Evolutionary conservation across 148 eudicot species (phyloP), one percentile per base, ranked within the genome.

Genomic region (Fagopyrum esculentum): DNA sequence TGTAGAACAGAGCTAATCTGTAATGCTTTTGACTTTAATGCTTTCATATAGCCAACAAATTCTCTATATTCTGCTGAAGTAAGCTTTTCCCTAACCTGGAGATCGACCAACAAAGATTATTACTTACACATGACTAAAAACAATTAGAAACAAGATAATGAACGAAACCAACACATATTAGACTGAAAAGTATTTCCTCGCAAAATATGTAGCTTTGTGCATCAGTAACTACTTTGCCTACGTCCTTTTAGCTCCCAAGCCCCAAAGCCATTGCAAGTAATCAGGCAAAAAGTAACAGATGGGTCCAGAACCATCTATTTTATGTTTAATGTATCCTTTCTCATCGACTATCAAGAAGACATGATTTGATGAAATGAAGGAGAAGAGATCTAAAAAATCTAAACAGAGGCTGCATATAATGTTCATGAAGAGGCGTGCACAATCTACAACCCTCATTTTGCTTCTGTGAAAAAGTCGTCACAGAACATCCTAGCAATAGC

Each of bases 11-110:
- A 77, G 79, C 88, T 79, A 48, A 89, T 85, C 78, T 84, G 86
- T 96, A 85, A 85, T 73, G 92, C 85, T 80, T 90, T 92, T 71
- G 96, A 86, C 84, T 89, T 95, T 59, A 95, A 86, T 9, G 92
- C 97, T 85, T 85, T 87, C 92, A 95, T 85, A 75, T 83, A 86
- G 76, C 92, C 89, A 69, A 92, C 78, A 84, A 95, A 95, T 74
- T 89, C 90, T 75, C 78, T 79, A 75, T 95, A 95, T 75, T 95
- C 98, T 16, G 82, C 80, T 71, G 81, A 84, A 61, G 79, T 83
- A 75, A 95, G 98, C 82, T 87, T 90, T 83, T 87, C 91, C 77
- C 87, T 81, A 59, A 95, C 98, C 98, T 95, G 93, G 56, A 77
- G 73, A 45, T 63, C 2, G 10, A 51, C 73, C 50, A n/a, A 29